Evolutionary conservation across 139 green algal species (phyloP), one percentile per base, ranked within the genome.

Genomic region (Coelastrella sp.): DNA sequence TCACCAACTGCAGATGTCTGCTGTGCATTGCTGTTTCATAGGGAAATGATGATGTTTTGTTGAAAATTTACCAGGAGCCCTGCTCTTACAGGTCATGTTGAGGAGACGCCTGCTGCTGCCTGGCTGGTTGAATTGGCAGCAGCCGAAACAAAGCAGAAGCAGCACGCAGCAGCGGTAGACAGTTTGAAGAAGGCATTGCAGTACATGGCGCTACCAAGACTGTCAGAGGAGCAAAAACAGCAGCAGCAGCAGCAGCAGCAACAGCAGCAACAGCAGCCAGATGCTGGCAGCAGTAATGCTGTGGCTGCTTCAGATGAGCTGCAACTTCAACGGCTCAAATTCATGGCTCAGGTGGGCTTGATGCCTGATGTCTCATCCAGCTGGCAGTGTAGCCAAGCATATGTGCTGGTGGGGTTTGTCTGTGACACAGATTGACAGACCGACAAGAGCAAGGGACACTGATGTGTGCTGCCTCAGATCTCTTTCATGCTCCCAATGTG

Each of bases 91-190:
- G 91, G 88, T 79, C 58, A 58, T 49, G 73, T 94, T 35, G 91
- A 92, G 20, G 68, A 87, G 25, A 88, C 80, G 17, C 89, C 84
- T 78, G 70, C 63, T 25, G 75, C 91, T 61, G 72, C 87, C 49
- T 87, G 88, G 89, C 91, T 94, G 72, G 82, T 92, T 7, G 87
- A 91, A 25, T 25, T 94, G 63, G 93, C 65, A 80, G 80, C 14
- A 72, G 82, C 80, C n/a, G 76, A 76, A 22, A 79, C 22, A 6
- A 20, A n/a, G 14, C 35, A 14, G 10, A 35, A 72, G 56, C 78
- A 87, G 49, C 63, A 76, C 49, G 15, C 58, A 27, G 73, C 85
- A 75, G 73, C 85, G 65, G 85, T 83, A 60, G 73, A 27, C 9
- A 65, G 15, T 15, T 60, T 90, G 58, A 61, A 90, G 25, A 66